Base-by-base conservation (phyloP, 768 basidiomycete genomes). In the Podaxis sp. region DNA sequence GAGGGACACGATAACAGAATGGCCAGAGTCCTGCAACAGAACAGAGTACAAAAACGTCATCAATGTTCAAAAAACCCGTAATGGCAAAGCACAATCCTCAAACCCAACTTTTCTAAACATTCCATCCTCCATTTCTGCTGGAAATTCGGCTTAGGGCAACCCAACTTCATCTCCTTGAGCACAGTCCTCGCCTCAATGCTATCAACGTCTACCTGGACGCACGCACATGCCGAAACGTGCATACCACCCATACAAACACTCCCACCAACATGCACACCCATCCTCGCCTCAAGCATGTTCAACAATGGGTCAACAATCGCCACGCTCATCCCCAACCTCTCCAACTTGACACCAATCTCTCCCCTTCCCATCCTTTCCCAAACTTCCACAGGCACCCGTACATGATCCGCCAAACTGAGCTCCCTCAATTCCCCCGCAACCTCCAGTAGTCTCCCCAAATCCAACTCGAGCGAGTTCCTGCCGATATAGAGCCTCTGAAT, bases 41-140 rank as follows among this genome's bases (percentile, higher is more conserved):
- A 25, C 19, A 50, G 5, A 50, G 4, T 27, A 50, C 22, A 46
- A 13, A 2, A n/a, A 6, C 43, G 1, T 7, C 24, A 15, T 60
- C 38, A 60, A 22, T 43, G 59, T 9, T 60, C 59, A 43, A 62
- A 56, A 56, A 62, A 62, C 0, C 54, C 61, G 7, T 62, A 62
- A 38, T 62, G 61, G 29, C 61, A 62, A 40, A 62, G 61, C 15
- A 37, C 36, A 40, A 62, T 62, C 24, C 38, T 55, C 54, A 62
- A 25, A 1, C 61, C 61, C 6, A 49, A 17, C 25, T 62, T 62
- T 43, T 62, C 61, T 17, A 62, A 50, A 27, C 61, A 56, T 8
- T 62, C 61, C 54, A 62, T 50, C 55, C 54, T 62, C 61, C 61
- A 62, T 27, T 24, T 62, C 46, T 62, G 54, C 25, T 56, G 61